Evolutionary conservation across 805 yeast species (phyloP).

Genomic region (Lipomyces spencermartinsiae): DNA sequence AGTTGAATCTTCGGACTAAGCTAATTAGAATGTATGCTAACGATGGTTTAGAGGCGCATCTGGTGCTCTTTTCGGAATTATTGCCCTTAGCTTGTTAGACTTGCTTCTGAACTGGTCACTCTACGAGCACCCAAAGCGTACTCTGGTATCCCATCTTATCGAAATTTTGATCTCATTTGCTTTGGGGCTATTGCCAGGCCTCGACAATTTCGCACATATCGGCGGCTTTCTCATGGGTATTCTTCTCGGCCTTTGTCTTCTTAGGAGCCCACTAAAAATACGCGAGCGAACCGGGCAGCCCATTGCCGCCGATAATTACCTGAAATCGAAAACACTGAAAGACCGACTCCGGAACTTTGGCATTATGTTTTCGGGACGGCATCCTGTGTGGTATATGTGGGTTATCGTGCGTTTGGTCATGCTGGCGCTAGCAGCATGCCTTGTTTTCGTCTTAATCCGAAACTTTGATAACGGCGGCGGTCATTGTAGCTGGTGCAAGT

Average conservation of each 20-base stretch:
- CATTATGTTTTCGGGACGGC: constrained; percentile 39
- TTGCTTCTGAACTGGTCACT: constrained; percentile 60
- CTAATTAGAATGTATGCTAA: background rate
- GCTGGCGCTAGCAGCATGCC: constrained; percentile 55
- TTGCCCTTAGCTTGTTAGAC: constrained; percentile 63
- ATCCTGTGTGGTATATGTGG: constrained; percentile 58
- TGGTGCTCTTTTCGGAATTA: constrained; percentile 73
- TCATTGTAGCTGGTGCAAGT: constrained; percentile 74
- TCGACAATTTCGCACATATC: constrained; percentile 76
- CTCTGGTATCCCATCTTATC: constrained; percentile 55
- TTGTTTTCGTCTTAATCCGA: constrained; percentile 56
- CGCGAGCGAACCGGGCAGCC: constrained; percentile 34
- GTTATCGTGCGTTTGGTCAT: constrained; percentile 54
- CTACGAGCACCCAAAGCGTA: constrained; percentile 54
- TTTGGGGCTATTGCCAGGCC: constrained; percentile 72
- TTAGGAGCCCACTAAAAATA: constrained; percentile 59
- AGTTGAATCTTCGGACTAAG: background rate
- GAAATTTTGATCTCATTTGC: constrained; percentile 67
- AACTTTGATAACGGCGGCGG: constrained; percentile 59
- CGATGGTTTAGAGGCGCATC: constrained; percentile 68
- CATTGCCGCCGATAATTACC: constrained; percentile 28
- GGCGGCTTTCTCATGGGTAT: constrained; percentile 76
- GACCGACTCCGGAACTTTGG: constrained; percentile 43
- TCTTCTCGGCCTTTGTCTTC: constrained; percentile 54
- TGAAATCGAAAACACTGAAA: constrained; percentile 27